phyloP scores from a whole-genome alignment of 495 filamentous ascomycete genomes.

The Filosporella fistucella region DNA sequence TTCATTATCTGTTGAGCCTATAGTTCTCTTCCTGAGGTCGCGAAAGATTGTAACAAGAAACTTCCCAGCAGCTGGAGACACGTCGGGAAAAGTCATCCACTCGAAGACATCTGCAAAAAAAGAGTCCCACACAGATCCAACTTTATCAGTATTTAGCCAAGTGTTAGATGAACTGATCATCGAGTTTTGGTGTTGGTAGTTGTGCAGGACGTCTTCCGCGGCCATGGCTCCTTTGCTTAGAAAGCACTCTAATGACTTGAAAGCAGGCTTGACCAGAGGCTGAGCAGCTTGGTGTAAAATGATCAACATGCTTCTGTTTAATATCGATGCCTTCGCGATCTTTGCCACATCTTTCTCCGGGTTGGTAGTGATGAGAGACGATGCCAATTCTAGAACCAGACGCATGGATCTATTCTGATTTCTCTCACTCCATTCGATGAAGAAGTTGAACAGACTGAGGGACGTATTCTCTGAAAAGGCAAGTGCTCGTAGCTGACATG shows the following conservation, averaged over 20 bases:
- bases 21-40: slow-evolving; percentile 33
- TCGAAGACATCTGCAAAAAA: slow-evolving; percentile 46
- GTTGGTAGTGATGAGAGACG: slow-evolving; percentile 44
- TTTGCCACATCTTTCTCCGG: slow-evolving; percentile 31
- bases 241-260: slow-evolving; percentile 57
- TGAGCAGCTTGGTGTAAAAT: slow-evolving; percentile 45
- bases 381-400: slow-evolving; percentile 60
- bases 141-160: neutral
- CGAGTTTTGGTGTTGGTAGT: slow-evolving; percentile 25
- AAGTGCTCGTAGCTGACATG: slow-evolving; percentile 32
- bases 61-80: slow-evolving; percentile 61
- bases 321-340: slow-evolving; percentile 31
- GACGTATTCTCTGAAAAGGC: slow-evolving; percentile 50
- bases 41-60: slow-evolving; percentile 56
- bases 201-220: slow-evolving; percentile 30
- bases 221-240: slow-evolving; percentile 46
- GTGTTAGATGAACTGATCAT: neutral
- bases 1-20: slow-evolving; percentile 29
- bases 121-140: slow-evolving; percentile 29
- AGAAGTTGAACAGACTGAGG: slow-evolving; percentile 60
- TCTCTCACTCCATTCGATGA: slow-evolving; percentile 68
- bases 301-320: slow-evolving; percentile 41
- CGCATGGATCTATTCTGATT: slow-evolving; percentile 71
- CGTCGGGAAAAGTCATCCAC: slow-evolving; percentile 59
- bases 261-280: slow-evolving; percentile 54